These are phyloP conservation scores for Avicennia marina DNA, from an alignment of 257 asterid genomes.

Conservation along the genomic window DNA sequence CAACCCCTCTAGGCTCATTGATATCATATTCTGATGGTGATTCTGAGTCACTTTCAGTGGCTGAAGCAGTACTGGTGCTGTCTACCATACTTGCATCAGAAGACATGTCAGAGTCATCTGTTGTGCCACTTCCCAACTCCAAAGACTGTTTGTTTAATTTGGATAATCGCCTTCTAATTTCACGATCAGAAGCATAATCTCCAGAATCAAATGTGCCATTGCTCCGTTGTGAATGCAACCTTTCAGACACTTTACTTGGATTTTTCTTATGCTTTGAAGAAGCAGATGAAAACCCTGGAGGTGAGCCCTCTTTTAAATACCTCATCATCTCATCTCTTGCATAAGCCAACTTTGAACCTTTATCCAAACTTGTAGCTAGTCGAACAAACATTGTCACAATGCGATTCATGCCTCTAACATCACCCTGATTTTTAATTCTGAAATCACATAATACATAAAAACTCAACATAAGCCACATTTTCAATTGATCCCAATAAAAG, in stretches of 20 bases:
- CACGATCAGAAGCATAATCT: slow-evolving; percentile 86
- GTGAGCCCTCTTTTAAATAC: slow-evolving; percentile 59
- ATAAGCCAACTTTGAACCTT: slow-evolving; percentile 46
- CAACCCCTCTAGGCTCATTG: slow-evolving; percentile 52
- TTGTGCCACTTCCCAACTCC: slow-evolving; percentile 82
- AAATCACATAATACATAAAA: slow-evolving; percentile 16
- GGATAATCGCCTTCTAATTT: slow-evolving; percentile 79
- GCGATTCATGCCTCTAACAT: slow-evolving; percentile 58
- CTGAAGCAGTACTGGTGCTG: slow-evolving; percentile 77
- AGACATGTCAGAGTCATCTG: slow-evolving; percentile 72
- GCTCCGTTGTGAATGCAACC: slow-evolving; percentile 56
- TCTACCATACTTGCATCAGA: slow-evolving; percentile 63
- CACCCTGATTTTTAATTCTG: slow-evolving; percentile 68
- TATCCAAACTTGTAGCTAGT: slow-evolving; percentile 79
- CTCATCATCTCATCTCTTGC: slow-evolving; percentile 51
- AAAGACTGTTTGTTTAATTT: slow-evolving; percentile 68
- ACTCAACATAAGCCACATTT: too few species aligned
- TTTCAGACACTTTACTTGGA: slow-evolving; percentile 48
- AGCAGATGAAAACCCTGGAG: slow-evolving; percentile 75
- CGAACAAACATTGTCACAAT: slow-evolving; percentile 65
- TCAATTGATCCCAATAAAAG: too few species aligned
- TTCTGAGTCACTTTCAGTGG: slow-evolving; percentile 79
- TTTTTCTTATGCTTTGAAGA: slow-evolving; percentile 69
- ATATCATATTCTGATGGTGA: slow-evolving; percentile 47
- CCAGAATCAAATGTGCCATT: slow-evolving; percentile 65